A percentile compares a stretch with the other conserved stretches of the same genome.
Evolutionary conservation across 1,139 yeast genomes (phyloP).

Genomic region (Saccharomyces hybrid): DNA sequence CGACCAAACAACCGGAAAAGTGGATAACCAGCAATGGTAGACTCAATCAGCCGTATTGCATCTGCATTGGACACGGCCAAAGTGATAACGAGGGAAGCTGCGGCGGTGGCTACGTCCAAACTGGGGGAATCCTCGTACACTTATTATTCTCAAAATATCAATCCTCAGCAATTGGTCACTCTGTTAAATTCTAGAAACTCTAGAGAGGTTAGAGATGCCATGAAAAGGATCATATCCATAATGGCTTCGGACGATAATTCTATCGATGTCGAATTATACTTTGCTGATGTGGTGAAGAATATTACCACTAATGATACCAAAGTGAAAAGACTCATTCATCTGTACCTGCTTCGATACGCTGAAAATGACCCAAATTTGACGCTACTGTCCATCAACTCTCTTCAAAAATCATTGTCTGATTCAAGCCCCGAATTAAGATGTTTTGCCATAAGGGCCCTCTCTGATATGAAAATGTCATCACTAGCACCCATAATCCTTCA

Average conservation of each 20-base stretch:
- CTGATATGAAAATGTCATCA: slow-evolving; percentile 73
- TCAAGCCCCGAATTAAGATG: slow-evolving; percentile 62
- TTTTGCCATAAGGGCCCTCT: slow-evolving; percentile 67
- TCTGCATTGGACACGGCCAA: slow-evolving; percentile 73
- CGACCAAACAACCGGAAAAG: not conserved
- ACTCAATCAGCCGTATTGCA: slow-evolving; percentile 44
- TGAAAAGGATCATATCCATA: slow-evolving; percentile 64
- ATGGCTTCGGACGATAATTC: slow-evolving; percentile 60
- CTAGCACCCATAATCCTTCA: slow-evolving; percentile 72
- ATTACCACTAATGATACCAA: slow-evolving; percentile 65
- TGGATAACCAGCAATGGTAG: slow-evolving; percentile 37
- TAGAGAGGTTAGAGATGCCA: slow-evolving; percentile 64
- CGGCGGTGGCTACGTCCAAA: slow-evolving; percentile 65
- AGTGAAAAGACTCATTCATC: slow-evolving; percentile 69
- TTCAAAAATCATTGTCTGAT: slow-evolving; percentile 75
- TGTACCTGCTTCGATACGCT: slow-evolving; percentile 70
- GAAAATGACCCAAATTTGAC: slow-evolving; percentile 86
- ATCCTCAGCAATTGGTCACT: slow-evolving; percentile 57
- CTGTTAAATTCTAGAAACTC: slow-evolving; percentile 64
- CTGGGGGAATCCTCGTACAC: slow-evolving; percentile 47
- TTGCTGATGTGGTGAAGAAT: slow-evolving; percentile 84
- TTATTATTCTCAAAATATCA: slow-evolving; percentile 36
- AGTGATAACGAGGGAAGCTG: slow-evolving; percentile 74
- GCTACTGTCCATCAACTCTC: slow-evolving; percentile 79
- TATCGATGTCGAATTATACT: slow-evolving; percentile 35